Evolutionary conservation across 352 stramenopile genomes (phyloP).

Genomic region (Plasmopara viticola): DNA sequence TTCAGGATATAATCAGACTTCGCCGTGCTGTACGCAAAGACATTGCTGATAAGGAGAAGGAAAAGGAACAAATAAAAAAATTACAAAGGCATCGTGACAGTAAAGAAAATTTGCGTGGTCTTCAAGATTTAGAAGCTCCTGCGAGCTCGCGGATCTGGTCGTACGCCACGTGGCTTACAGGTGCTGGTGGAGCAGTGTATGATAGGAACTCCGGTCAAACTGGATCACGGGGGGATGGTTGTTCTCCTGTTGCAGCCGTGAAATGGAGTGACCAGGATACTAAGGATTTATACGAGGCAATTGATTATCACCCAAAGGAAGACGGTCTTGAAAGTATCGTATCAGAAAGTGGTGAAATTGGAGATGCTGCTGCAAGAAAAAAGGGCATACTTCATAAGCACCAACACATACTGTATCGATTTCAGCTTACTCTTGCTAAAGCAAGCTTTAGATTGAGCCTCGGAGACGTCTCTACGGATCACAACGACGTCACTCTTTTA

Average conservation of each 20-base stretch:
- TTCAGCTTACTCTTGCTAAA: slow-evolving; percentile 52
- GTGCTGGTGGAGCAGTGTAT: slow-evolving; percentile 14
- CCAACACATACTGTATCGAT: slow-evolving; percentile 77
- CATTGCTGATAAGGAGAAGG: slow-evolving; percentile 35
- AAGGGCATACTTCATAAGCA: slow-evolving; percentile 31
- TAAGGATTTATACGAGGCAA: slow-evolving; percentile 71
- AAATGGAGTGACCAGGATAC: slow-evolving; percentile 84
- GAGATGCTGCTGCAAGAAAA: slow-evolving; percentile 15
- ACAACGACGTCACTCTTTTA: slow-evolving; percentile 7
- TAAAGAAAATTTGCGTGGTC: slow-evolving; percentile 1
- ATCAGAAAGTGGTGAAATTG: slow-evolving; percentile 17
- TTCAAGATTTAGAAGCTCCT: slow-evolving; percentile 19
- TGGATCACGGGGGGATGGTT: slow-evolving; percentile 7
- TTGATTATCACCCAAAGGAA: slow-evolving; percentile 68
- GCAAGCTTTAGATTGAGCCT: slow-evolving; percentile 48
- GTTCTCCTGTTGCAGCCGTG: slow-evolving; percentile 38
- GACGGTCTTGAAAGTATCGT: slow-evolving; percentile 13
- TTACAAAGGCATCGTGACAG: slow-evolving; percentile 24
- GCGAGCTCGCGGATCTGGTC: slow-evolving; percentile 55
- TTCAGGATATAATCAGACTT: slow-evolving; percentile 62
- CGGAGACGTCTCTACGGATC: slow-evolving; percentile 23
- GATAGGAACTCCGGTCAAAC: slow-evolving; percentile 1
- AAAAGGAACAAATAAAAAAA: slow-evolving; percentile 27
- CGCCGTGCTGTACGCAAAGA: slow-evolving; percentile 43
- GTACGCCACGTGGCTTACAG: slow-evolving; percentile 67